A percentile compares a stretch with the other conserved stretches of the same genome.
phyloP scores from a whole-genome alignment of 2,329 filamentous ascomycete genomes.

The Pestalotiopsis sp. region DNA sequence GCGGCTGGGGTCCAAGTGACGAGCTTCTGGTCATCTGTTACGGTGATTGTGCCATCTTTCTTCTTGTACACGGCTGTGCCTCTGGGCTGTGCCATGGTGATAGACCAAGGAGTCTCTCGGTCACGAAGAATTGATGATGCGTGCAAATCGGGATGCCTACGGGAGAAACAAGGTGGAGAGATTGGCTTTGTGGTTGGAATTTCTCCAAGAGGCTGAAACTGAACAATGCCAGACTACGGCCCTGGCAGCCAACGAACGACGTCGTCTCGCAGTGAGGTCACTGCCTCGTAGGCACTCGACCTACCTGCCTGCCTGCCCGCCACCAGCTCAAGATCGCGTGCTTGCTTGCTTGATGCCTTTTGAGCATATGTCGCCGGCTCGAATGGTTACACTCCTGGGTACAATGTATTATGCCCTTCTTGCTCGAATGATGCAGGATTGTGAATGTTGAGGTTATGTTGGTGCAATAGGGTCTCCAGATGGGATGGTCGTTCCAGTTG shows the following conservation, averaged over 20 bases:
- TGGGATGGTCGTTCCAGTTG: not conserved
- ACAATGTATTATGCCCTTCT: no score
- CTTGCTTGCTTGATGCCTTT: not conserved
- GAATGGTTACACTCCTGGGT: no score
- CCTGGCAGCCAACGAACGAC: not conserved
- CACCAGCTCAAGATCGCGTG: not conserved
- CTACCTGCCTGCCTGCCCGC: not conserved
- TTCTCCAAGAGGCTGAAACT: not conserved
- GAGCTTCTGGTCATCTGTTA: constrained; percentile 72
- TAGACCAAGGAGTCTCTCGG: not conserved
- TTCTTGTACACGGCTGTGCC: constrained; percentile 88
- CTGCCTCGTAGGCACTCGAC: not conserved
- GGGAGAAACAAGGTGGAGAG: not conserved
- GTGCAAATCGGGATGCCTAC: not conserved
- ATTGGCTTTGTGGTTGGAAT: not conserved
- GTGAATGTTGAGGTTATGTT: no score
- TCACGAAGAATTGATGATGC: not conserved
- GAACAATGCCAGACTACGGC: not conserved
- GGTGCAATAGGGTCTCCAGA: no score
- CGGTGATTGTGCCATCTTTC: constrained; percentile 82
- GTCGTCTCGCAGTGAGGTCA: not conserved
- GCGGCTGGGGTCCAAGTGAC: constrained; percentile 81
- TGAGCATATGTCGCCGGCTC: not conserved
- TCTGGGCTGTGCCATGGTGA: constrained; percentile 59
- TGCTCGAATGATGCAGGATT: no score